A percentile compares a stretch with the other conserved stretches of the same genome.
Conservation (phyloP, 768 basidiomycete genomes). For the Harrya chromipes region DNA sequence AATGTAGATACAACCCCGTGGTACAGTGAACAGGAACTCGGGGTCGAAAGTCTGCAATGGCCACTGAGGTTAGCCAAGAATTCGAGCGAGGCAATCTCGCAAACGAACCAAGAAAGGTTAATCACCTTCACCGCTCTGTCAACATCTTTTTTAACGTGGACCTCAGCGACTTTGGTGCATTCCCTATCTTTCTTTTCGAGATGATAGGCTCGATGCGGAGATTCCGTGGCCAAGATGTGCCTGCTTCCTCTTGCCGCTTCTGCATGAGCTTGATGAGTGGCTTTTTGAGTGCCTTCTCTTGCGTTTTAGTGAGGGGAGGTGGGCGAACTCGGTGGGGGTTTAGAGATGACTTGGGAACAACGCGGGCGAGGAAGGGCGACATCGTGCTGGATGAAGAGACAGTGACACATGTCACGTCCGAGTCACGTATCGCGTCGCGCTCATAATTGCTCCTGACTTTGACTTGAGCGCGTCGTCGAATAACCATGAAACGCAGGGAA, state of each 20-base stretch:
- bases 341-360: constrained; percentile 36
- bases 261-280: constrained; percentile 43
- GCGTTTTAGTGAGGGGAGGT: constrained; percentile 32
- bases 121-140: constrained; percentile 29
- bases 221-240: constrained; percentile 44
- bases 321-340: constrained; percentile 22
- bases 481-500: constrained; percentile 15
- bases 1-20: no score
- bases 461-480: not conserved
- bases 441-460: not conserved
- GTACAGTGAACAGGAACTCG: no score
- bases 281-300: constrained; percentile 26
- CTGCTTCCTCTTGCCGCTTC: constrained; percentile 37
- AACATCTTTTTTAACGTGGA: constrained; percentile 40
- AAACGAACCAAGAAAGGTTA: not conserved
- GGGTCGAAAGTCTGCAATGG: not conserved
- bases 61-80: not conserved
- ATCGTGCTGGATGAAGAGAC: not conserved
- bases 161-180: constrained; percentile 37
- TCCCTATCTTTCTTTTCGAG: constrained; percentile 37
- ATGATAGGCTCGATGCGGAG: constrained; percentile 49
- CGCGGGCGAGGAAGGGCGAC: constrained; percentile 28
- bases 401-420: constrained; percentile 13
- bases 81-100: constrained; percentile 4
- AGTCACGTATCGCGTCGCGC: constrained; percentile 23